Base-by-base conservation (phyloP, 352 stramenopile genomes). In the Phytophthora aleatoria region DNA sequence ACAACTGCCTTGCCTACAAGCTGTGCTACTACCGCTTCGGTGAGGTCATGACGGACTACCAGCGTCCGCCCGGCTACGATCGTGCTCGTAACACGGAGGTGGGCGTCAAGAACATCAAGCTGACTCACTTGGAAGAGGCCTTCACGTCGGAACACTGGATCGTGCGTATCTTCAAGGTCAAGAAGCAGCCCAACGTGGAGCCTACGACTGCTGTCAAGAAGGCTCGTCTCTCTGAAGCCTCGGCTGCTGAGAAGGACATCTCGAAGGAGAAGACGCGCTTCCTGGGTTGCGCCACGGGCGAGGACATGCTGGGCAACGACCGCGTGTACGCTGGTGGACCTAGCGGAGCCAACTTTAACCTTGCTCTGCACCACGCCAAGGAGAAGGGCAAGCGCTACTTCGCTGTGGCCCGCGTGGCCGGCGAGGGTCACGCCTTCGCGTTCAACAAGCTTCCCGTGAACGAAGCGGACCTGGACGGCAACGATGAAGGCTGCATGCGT, bases 111-210 rank as follows among this genome's bases (percentile, higher is more conserved):
- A 89, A 97, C 73, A 94, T 97, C 61, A 81, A 87, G 58, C 74
- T 98, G 43, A 94, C 84, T 38, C 90, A 96, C 69, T 63, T 98
- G 73, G 92, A 98, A 62, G 91, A 98, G 66, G 91, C 90, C 2
- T 98, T 98, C 70, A 98, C 90, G 59, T 97, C 87, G n/a, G 90
- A 98, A 74, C 91, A 98, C 77, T 98, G 94, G 91, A 97, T 97
- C 49, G 92, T 98, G 47, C 91, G 94, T 64, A 98, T 98, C 57
- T 98, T 91, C 74, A 95, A 95, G 74, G 91, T 98, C n/a, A 96
- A 97, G 77, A 93, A 91, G 68, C 79, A 85, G 69, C 69, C 85
- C 5, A 92, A 90, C 58, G 84, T 95, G n/a, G 82, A 93, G 59
- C 59, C 85, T 11, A 93, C 79, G 38, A 89, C 77, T 20, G 77